A percentile compares a stretch with the other conserved stretches of the same genome.
These are phyloP conservation scores for Fusarium musae DNA, from an alignment of 2,329 filamentous ascomycete species.

Conservation along the genomic window DNA sequence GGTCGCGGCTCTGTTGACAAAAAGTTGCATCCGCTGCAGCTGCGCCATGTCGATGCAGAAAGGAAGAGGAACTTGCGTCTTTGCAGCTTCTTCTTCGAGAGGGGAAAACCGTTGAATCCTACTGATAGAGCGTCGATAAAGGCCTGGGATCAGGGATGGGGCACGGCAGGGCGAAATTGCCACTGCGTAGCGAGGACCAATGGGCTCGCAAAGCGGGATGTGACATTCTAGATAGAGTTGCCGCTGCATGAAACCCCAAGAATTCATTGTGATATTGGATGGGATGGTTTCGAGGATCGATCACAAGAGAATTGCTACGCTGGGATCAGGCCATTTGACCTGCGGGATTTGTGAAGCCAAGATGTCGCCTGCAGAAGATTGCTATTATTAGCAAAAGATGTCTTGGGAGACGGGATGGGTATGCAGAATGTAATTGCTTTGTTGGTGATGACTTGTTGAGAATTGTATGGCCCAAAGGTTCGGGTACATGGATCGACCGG, in stretches of 20 bases:
- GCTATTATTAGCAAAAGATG: slow-evolving; percentile 20
- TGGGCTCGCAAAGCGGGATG: not conserved
- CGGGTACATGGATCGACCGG: slow-evolving; percentile 11
- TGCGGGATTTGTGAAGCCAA: slow-evolving; percentile 10
- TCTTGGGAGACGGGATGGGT: not conserved
- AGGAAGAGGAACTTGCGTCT: not conserved
- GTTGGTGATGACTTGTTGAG: not conserved
- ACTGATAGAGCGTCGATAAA: not conserved
- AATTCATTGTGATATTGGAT: not conserved
- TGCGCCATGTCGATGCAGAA: slow-evolving; percentile 13
- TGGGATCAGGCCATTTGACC: slow-evolving; percentile 12
- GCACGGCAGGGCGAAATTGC: not conserved
- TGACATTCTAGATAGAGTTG: slow-evolving; percentile 26
- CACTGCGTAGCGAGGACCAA: not conserved
- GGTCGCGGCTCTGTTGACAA: slow-evolving; percentile 1
- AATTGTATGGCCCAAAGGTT: not conserved
- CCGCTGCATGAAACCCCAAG: slow-evolving; percentile 18
- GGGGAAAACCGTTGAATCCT: not conserved
- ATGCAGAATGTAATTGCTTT: not conserved
- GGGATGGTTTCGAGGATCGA: not conserved
- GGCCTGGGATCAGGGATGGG: not conserved
- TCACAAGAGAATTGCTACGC: not conserved
- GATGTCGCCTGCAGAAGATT: not conserved
- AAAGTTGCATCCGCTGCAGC: not conserved
- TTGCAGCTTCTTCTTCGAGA: slow-evolving; percentile 9